Evolutionary conservation across 2,329 filamentous ascomycete genomes (phyloP).

Genomic region (Monilinia fructigena): DNA sequence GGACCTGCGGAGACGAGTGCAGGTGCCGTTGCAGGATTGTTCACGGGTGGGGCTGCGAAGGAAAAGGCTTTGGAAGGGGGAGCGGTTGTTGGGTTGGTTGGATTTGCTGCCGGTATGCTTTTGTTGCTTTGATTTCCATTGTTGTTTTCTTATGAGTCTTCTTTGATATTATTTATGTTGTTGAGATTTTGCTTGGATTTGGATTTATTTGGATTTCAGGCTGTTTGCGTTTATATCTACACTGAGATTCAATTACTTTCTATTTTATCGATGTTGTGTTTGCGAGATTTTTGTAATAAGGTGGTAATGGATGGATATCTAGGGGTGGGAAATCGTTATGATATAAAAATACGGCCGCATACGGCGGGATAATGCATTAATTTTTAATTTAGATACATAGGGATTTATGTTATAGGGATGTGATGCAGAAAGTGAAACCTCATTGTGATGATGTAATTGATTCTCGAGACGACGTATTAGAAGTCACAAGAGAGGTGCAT

Average conservation of each 20-base stretch:
- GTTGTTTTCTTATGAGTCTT: background rate
- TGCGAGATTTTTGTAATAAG: background rate
- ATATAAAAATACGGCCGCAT: background rate
- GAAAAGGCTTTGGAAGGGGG: background rate
- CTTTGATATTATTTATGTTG: background rate
- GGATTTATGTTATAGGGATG: background rate
- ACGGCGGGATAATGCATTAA: slow-evolving; percentile 5
- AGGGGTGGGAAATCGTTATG: background rate
- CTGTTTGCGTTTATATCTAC: background rate
- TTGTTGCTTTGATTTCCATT: slow-evolving; percentile 21
- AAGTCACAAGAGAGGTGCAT: background rate
- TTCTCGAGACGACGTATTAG: background rate
- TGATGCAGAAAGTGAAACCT: background rate
- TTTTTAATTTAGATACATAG: slow-evolving; percentile 12
- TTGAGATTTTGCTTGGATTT: slow-evolving; percentile 17
- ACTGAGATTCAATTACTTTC: background rate
- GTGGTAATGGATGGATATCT: slow-evolving; percentile 13
- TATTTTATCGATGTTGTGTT: background rate
- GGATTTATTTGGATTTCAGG: background rate
- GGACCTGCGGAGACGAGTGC: background rate
- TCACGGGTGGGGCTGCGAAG: background rate
- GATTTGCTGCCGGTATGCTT: slow-evolving; percentile 17
- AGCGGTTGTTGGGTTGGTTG: slow-evolving; percentile 17
- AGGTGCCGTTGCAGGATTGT: background rate
- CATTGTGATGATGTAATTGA: background rate